Evolutionary conservation across 1,139 yeast genomes (phyloP), one percentile per base, ranked within the genome.

Genomic region (Candida tropicalis): DNA sequence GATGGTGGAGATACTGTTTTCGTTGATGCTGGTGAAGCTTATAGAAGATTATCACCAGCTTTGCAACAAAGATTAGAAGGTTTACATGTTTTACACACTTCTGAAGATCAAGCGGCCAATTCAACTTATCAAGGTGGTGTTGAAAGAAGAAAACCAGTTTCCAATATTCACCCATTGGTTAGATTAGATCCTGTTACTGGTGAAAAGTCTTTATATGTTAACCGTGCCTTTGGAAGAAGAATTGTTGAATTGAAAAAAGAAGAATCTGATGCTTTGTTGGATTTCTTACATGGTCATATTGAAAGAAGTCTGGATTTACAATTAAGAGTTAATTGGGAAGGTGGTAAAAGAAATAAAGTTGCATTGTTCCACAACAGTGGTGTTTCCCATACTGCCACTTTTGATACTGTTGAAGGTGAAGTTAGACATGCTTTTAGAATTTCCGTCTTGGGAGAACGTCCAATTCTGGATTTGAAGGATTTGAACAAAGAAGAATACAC

Each of bases 61-160:
- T 54, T 60, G 45, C 60, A 61, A 48, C 53, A 56, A 46, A 55
- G 62, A 44, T 56, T 63, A 35, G 66, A 63, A 41, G 53, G 60
- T 3, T 59, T 63, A 44, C 62, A 78, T 48, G 88, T 82, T 3
- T 62, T 79, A 35, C 89, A 84, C 60, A 75, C 87, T 5, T 82
- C 87, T 1, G 73, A 65, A 28, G 87, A 83, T 45, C 90, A 84
- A 65, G 88, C 88, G 3, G 62, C 62, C 3, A 79, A 75, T 53
- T 61, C 75, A 11, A 55, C 66, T 41, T 52, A 47, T 20, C 67
- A 62, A 43, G 76, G 76, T 22, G 76, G 75, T 20, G 57, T 69
- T 40, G 73, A 67, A 52, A 66, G 75, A 60, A 65, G 77, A 56
- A 63, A 62, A 45, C 71, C 76, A 3, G 75, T 68, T 9, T 65